Evolutionary conservation across 768 basidiomycete genomes (phyloP), one percentile per base, ranked within the genome.

Genomic region (Tylopilus felleus): DNA sequence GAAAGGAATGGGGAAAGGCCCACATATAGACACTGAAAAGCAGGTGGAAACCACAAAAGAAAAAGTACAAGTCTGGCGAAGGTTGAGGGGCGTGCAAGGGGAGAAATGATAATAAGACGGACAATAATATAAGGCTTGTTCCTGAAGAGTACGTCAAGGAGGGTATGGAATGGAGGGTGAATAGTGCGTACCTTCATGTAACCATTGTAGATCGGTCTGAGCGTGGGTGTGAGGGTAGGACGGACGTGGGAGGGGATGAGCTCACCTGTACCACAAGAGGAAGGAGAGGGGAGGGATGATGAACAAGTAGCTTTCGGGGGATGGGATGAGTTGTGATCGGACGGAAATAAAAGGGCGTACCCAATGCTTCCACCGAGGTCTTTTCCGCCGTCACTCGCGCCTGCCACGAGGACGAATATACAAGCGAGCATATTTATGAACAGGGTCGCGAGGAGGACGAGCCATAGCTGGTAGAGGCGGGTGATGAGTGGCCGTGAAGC

Each of bases 21-120:
- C 67, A 90, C 93, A 91, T 92, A 76, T 98, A 98, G 66, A 91
- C 69, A 58, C 89, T 90, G 76, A 93, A 98, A 39, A 91, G 77
- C 57, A 98, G 80, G 74, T 99, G 94, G 80, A 91, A 98, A 44
- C 93, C 96, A 51, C 86, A 81, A 75, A 99, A 99, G 74, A 98
- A 83, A 79, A 98, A 96, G 78, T 93, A 99, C 60, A 97, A 72
- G 76, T 98, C 95, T 98, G 64, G 21, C 47, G 49, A 43, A 29
- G 36, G 27, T 5, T 60, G 67, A 51, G 50, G 48, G 29, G 29
- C 49, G 36, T 19, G 41, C 17, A 38, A 25, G 25, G 17, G 5
- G 22, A 36, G 19, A 57, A 60, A 39, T 56, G 61, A 53, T 57
- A 68, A 58, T 57, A 52, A 52, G 59, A 65, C 87, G 73, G 74